A percentile compares a stretch with the other conserved stretches of the same genome.
Evolutionary conservation across 768 basidiomycete species (phyloP).

Genomic region (Rhodosporidiobolus odoratus): DNA sequence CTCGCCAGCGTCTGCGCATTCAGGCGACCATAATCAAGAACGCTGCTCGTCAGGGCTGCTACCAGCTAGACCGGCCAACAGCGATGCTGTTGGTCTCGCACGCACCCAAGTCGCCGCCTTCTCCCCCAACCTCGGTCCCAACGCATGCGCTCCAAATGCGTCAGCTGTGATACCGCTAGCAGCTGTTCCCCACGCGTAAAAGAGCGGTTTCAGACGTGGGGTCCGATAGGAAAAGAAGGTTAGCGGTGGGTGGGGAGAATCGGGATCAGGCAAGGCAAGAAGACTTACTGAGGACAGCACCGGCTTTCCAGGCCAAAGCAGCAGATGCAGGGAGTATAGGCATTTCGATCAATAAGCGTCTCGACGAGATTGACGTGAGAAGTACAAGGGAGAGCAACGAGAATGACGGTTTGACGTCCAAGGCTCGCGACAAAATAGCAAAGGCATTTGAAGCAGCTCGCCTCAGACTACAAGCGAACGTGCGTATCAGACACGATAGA

Average conservation of each 20-base stretch:
- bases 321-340: constrained; percentile 27
- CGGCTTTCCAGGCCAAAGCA: constrained; percentile 33
- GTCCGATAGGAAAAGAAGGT: neutral
- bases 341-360: constrained; percentile 1
- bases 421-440: no score
- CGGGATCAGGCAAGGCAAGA: neutral
- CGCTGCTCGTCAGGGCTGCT: neutral
- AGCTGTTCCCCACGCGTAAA: neutral
- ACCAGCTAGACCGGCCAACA: neutral
- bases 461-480: no score
- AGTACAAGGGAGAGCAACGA: no score
- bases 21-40: neutral
- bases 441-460: no score
- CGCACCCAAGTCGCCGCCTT: constrained; percentile 34
- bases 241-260: neutral
- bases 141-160: constrained; percentile 33
- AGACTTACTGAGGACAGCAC: constrained; percentile 31
- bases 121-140: constrained; percentile 30
- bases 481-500: no score
- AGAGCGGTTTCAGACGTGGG: neutral
- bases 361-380: no score
- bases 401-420: no score
- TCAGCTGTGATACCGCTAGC: constrained; percentile 29
- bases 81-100: neutral
- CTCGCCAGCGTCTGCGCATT: constrained; percentile 9